Base-by-base conservation (phyloP, 1,139 yeast genomes). In the Nakaseomyces kungkrabaensis region DNA sequence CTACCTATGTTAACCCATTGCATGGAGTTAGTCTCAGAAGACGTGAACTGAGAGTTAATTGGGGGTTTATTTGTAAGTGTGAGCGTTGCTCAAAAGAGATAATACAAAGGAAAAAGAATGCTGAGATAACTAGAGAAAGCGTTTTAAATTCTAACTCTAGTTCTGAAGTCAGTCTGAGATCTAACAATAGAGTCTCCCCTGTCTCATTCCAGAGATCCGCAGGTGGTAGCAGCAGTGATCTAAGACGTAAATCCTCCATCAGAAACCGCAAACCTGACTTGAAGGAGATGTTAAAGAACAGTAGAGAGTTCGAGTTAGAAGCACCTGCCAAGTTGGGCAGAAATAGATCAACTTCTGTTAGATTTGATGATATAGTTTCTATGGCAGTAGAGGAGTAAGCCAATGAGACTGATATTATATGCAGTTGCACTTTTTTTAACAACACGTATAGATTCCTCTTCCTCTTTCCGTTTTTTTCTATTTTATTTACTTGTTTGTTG, bases 1-100 rank as follows among this genome's bases (percentile, higher is more conserved):
- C 86, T 1, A 74, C 85, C 1, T 87, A 87, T 59, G 87, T 86
- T 1, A 80, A 84, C 57, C 87, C 90, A 1, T 66, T 71, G 8
- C 81, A 79, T 59, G 78, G 80, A 3, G 77, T 82, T 6, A 77
- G 74, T 45, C 79, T 81, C 55, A 76, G 96, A 56, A 82, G 79
- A 59, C 68, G 85, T 54, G 82, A 78, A 55, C 69, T 87, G 48
- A 70, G 90, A 51, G 80, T 81, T n/a, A 82, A 84, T 59, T 87
- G 89, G 88, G 95, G 95, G 4, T 87, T 87, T 63, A 60, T 76
- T n/a, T 87, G 96, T 65, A 68, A 65, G 27, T 87, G 96, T 64
- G 57, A 65, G 8, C 77, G 83, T 54, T 87, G 96, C 66, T 75
- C 77, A 58, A 69, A 68, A 5, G 95, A 85, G 55, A 26, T 55